These are phyloP conservation scores for Grigorovia yakushimaensis DNA, from an alignment of 805 yeast genomes.

Conservation along the genomic window DNA sequence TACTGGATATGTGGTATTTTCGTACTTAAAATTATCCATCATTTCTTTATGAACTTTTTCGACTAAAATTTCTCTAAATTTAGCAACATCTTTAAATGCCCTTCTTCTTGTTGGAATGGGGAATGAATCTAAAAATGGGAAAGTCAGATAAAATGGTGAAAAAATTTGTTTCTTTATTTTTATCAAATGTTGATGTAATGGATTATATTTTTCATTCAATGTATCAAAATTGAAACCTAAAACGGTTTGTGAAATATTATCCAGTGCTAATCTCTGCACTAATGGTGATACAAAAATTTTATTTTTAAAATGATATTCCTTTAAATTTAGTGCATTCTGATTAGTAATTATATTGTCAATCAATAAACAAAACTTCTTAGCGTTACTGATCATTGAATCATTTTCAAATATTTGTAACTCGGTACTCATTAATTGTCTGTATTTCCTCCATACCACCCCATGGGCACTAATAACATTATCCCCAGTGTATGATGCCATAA, in stretches of 20 bases:
- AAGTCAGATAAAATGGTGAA: conserved; percentile 43
- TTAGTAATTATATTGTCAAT: conserved; percentile 11
- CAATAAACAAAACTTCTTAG: conserved; percentile 26
- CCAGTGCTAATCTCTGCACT: conserved; percentile 39
- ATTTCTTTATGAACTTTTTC: conserved; percentile 28
- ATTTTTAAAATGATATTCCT: conserved; percentile 5
- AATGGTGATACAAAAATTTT: conserved; percentile 19
- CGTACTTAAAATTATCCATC: conserved; percentile 23
- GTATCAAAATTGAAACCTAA: conserved; percentile 41
- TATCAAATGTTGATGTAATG: conserved; percentile 33
- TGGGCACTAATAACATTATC: conserved; percentile 54
- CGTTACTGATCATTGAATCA: conserved; percentile 32
- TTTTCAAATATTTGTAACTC: conserved; percentile 42
- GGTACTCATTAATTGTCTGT: conserved; percentile 36
- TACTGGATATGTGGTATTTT: conserved; percentile 32
- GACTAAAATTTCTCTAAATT: conserved; percentile 33
- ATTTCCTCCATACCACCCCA: conserved; percentile 41
- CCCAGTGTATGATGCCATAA: conserved; percentile 46
- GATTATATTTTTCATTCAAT: conserved; percentile 24
- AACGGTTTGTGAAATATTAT: conserved; percentile 41
- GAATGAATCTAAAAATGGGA: conserved; percentile 43
- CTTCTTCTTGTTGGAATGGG: conserved; percentile 39
- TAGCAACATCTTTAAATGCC: conserved; percentile 35
- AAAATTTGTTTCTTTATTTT: conserved; percentile 44
- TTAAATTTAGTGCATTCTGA: conserved; percentile 11